Evolutionary conservation across 2,329 filamentous ascomycete species (phyloP), one percentile per base, ranked within the genome.

Genomic region (Mycosphaerella sp.): DNA sequence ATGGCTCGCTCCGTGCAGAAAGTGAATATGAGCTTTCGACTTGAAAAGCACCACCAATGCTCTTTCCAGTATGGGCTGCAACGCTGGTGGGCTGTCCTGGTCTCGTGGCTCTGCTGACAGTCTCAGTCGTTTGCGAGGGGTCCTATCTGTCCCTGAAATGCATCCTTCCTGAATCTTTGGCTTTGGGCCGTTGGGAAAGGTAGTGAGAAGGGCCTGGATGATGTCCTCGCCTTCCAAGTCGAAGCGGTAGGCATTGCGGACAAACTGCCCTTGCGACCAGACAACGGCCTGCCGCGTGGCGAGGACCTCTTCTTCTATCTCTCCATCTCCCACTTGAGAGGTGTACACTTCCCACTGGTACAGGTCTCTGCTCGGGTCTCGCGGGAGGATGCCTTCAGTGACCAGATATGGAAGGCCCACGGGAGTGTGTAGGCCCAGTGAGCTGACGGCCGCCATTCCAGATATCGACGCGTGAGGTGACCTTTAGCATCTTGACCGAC

Each of bases 21-120:
- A 96, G 74, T 90, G 94, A 58, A 98, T 82, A 66, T 97, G 91
- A 17, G 88, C 89, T 66, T 97, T 91, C 0, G 88, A 90, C 70
- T 87, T 90, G 59, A 98, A 80, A 60, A 97, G 86, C 44, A 98
- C 86, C 6, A 97, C 88, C 55, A 98, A 73, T 4, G 91, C 89
- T 66, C 62, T 53, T 16, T 51, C 49, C 36, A 49, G 16, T 14
- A 27, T 37, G 36, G 51, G 49, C 12, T 30, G 41, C 4, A 14
- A 18, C 6, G 12, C 39, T 16, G 32, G 16, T n/a, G 32, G 32
- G 17, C 12, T 34, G 2, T 21, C 12, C 9, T 49, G 37, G 13
- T 39, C 35, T 25, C 46, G 13, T 18, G 39, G 25, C 13, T 44
- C 44, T 1, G 18, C 34, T n/a, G 50, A 44, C 9, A 41, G n/a